Base-by-base conservation (phyloP, 1,284 basidiomycete genomes). In the Sporisorium sorghi region DNA sequence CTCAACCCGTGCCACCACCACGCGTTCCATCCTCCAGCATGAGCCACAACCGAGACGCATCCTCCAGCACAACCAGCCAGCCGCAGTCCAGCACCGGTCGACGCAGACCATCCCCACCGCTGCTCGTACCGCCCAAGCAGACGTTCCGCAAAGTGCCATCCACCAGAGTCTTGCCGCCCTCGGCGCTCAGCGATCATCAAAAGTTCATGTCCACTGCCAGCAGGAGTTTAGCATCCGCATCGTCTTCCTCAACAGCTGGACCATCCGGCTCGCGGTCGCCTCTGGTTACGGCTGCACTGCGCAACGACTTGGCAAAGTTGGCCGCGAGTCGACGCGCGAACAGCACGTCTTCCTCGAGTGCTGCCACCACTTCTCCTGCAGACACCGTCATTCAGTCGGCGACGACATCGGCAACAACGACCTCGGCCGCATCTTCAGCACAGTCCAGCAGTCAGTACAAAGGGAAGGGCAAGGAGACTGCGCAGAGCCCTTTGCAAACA, bases 161-260 rank as follows among this genome's bases (percentile, higher is more conserved):
- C 5, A 44, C 40, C 10, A 57, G 44, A 26, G 62, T 57, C 5
- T 28, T 74, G 17, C 66, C 66, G 9, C 50, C 72, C 19, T 74
- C 66, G 9, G 66, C 72, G n/a, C 69, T 43, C 14, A 74, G 62
- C 21, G 72, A 74, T 28, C 72, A 74, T 44, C 58, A 70, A n/a
- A 65, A 69, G 43, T 59, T 74, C 28, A 69, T 74, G 58, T 63
- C 72, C 8, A 66, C 62, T 12, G 66, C 53, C 1, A 49, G 32
- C n/a, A 40, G 24, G 9, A 30, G 28, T 17, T 47, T 28, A 3
- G 46, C 17, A 30, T 30, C 50, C 33, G 15, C 12, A 40, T 26
- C 24, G 3, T 26, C 50, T 5, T 52, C 57, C 1, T 60, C 58
- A 2, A 17, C n/a, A 0, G 21, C 67, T 0, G 49, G 33, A 0